phyloP scores from a whole-genome alignment of 495 filamentous ascomycete genomes.

The Delitschia confertaspora region DNA sequence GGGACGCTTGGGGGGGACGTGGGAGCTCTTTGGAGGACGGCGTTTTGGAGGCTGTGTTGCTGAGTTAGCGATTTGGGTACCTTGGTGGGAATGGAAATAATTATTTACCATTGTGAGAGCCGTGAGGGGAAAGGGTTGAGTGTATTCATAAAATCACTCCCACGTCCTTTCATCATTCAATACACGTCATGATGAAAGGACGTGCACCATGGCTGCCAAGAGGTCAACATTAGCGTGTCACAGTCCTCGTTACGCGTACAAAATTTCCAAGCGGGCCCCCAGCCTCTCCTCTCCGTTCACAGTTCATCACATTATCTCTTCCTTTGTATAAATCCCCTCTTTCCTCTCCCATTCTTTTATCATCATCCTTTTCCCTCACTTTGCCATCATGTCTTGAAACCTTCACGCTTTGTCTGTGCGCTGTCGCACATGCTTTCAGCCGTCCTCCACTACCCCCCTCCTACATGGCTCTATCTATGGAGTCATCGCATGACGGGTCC shows the following conservation, averaged over 20 bases:
- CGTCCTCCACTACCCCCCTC: not conserved
- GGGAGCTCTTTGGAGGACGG: conserved; percentile 17
- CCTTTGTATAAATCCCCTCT: not conserved
- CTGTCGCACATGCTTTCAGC: not conserved
- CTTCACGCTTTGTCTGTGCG: not conserved
- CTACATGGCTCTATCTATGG: not conserved
- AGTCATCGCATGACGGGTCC: no score
- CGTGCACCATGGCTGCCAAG: no score
- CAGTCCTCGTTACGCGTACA: no score
- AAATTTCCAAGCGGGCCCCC: no score
- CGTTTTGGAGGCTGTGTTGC: conserved; percentile 40
- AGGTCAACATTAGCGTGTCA: no score
- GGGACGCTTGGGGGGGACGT: conserved; percentile 39
- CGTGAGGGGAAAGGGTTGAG: not conserved
- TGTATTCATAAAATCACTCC: not conserved
- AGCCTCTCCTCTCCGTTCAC: not conserved
- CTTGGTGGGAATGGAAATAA: not conserved
- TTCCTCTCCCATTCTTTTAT: not conserved
- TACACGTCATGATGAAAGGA: no score
- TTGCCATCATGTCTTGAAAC: not conserved
- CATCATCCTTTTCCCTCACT: not conserved
- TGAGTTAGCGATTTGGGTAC: not conserved
- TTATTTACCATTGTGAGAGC: conserved; percentile 18
- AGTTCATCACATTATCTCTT: no score
- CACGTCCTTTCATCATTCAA: not conserved